Evolutionary conservation across 192 early-diverging fungal species (phyloP).

Genomic region (Funneliformis geosporum): DNA sequence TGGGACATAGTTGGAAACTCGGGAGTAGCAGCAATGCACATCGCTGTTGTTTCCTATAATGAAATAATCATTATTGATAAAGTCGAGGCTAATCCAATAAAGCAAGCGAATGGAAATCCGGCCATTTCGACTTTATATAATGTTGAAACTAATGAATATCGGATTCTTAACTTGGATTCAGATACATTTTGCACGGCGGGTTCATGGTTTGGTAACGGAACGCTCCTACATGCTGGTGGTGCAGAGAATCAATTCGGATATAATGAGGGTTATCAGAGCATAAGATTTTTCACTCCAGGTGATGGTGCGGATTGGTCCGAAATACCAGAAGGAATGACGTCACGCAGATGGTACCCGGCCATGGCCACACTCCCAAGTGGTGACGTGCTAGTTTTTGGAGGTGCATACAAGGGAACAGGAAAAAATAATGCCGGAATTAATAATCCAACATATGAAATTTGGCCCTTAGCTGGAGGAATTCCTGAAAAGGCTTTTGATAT

Average conservation of each 20-base stretch:
- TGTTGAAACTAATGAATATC: constrained; percentile 43
- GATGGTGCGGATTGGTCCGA: constrained; percentile 48
- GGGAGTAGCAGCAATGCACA: constrained; percentile 48
- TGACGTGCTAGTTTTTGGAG: constrained; percentile 56
- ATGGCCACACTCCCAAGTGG: constrained; percentile 48
- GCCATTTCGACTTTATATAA: constrained; percentile 51
- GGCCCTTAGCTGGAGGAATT: not conserved
- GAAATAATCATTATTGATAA: constrained; percentile 63
- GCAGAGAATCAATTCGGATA: constrained; percentile 35
- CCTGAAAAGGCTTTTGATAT: constrained; percentile 36
- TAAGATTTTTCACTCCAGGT: constrained; percentile 50
- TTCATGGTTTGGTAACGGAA: constrained; percentile 53
- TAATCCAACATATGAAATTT: constrained; percentile 48
- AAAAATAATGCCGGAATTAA: constrained; percentile 48
- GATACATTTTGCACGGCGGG: constrained; percentile 61
- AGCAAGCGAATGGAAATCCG: constrained; percentile 44
- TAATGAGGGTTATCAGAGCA: constrained; percentile 41
- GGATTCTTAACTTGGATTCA: constrained; percentile 39
- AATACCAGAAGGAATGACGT: constrained; percentile 40
- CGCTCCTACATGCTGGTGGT: constrained; percentile 52
- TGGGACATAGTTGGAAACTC: not conserved
- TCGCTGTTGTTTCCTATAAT: constrained; percentile 34
- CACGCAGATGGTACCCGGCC: constrained; percentile 55
- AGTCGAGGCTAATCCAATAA: constrained; percentile 39
- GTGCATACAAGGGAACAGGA: constrained; percentile 47